phyloP scores from a whole-genome alignment of 495 filamentous ascomycete genomes.

The Penicillium samsonianum region DNA sequence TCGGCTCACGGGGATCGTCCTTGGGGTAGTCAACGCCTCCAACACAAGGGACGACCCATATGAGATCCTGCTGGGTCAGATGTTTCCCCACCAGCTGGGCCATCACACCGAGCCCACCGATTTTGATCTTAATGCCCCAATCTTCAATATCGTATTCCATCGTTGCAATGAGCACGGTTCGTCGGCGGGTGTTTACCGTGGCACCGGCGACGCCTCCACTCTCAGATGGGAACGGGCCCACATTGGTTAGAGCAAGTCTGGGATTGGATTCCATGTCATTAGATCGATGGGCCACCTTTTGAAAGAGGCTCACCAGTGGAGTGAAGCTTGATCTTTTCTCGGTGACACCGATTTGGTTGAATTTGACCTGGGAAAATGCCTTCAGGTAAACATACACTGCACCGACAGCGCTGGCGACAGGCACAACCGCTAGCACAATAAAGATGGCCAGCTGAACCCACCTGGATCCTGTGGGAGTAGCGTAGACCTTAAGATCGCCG shows the following conservation, averaged over 20 bases:
- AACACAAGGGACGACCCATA: conserved; percentile 74
- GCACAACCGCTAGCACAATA: conserved; percentile 56
- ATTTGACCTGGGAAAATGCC: conserved; percentile 70
- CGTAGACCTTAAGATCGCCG: conserved; percentile 48
- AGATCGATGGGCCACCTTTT: conserved; percentile 6
- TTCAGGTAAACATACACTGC: conserved; percentile 62
- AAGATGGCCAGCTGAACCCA: conserved; percentile 58
- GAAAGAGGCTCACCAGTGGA: conserved; percentile 22
- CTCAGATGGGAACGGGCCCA: conserved; percentile 44
- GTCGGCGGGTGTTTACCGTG: conserved; percentile 37
- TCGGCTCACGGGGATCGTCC: conserved; percentile 60
- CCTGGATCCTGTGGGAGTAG: conserved; percentile 53
- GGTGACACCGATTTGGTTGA: conserved; percentile 64
- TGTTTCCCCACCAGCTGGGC: conserved; percentile 70
- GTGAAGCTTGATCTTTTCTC: conserved; percentile 41
- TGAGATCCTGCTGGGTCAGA: conserved; percentile 64
- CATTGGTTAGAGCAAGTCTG: conserved; percentile 35
- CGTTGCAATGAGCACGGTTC: conserved; percentile 66
- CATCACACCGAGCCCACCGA: conserved; percentile 70
- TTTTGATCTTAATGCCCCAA: conserved; percentile 72
- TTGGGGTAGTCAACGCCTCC: conserved; percentile 66
- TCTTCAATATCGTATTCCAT: conserved; percentile 77
- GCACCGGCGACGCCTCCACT: conserved; percentile 41
- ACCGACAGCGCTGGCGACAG: conserved; percentile 48
- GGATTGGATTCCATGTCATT: conserved; percentile 16